Evolutionary conservation across 2,329 filamentous ascomycete species (phyloP).

Genomic region (Alternaria gaisen): DNA sequence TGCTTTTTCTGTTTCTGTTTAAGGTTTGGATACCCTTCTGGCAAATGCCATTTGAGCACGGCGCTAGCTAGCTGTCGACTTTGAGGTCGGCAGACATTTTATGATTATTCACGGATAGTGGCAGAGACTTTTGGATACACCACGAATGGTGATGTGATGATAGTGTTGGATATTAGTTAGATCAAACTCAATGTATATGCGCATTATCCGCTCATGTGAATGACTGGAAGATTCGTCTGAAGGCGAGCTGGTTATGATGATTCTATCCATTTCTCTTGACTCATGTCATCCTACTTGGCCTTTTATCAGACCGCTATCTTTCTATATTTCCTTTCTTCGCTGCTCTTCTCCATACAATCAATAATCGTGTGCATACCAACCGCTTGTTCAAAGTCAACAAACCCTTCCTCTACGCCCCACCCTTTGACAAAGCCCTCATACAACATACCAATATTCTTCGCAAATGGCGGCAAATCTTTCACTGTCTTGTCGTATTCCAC

Average conservation of each 20-base stretch:
- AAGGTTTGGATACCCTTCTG: constrained; percentile 29
- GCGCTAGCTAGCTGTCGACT: constrained; percentile 7
- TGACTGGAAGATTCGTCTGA: accelerated
- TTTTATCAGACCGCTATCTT: not conserved
- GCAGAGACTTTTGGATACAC: not conserved
- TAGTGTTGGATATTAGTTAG: constrained; percentile 8
- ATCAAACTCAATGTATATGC: constrained; percentile 18
- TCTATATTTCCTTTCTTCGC: not conserved
- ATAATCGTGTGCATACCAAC: not conserved
- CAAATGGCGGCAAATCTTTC: constrained; percentile 50
- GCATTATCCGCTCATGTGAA: not conserved
- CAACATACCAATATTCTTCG: constrained; percentile 60
- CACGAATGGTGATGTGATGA: not conserved
- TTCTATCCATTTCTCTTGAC: not conserved
- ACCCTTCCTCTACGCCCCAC: constrained; percentile 16
- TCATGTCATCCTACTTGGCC: not conserved
- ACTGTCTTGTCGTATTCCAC: constrained; percentile 59
- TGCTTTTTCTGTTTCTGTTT: constrained; percentile 5
- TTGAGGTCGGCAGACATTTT: constrained; percentile 6
- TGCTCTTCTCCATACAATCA: not conserved
- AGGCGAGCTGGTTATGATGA: not conserved
- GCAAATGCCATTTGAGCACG: constrained; percentile 6
- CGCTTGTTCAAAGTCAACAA: not conserved
- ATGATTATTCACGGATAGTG: not conserved
- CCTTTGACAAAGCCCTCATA: constrained; percentile 64